A percentile compares a stretch with the other conserved stretches of the same genome.
Conservation (phyloP, 805 yeast species). For the Candida koratica region DNA sequence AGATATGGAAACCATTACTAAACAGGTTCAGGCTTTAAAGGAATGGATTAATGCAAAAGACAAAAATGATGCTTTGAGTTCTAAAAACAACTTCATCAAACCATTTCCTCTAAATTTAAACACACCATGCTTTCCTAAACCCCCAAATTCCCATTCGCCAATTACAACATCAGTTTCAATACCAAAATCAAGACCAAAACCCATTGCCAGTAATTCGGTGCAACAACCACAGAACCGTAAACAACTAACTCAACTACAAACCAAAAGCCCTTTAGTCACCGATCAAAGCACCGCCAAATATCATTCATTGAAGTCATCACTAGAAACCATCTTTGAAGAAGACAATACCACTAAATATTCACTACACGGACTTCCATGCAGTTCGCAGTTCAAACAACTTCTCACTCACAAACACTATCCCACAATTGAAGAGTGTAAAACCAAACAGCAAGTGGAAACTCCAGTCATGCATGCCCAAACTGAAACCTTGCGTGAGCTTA, state of each 20-base stretch:
- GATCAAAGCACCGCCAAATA: not conserved
- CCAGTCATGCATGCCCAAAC: slow-evolving; percentile 1
- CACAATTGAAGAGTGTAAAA: slow-evolving; percentile 3
- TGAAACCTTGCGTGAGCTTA: not conserved
- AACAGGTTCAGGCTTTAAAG: not conserved
- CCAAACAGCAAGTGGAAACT: not conserved
- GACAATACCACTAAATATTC: slow-evolving; percentile 6
- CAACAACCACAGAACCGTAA: not conserved
- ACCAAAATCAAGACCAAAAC: not conserved
- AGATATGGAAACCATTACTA: slow-evolving; percentile 1
- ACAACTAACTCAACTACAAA: not conserved
- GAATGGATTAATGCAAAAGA: not conserved
- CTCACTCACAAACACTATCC: slow-evolving; percentile 5
- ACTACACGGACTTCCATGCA: slow-evolving; percentile 8
- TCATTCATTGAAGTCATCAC: slow-evolving; percentile 2
- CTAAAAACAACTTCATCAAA: not conserved
- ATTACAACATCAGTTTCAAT: not conserved
- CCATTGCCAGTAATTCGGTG: not conserved
- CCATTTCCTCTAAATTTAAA: slow-evolving; percentile 5
- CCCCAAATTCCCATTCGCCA: not conserved
- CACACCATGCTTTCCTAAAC: not conserved
- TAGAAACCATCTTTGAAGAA: slow-evolving; percentile 8
- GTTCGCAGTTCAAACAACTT: slow-evolving; percentile 8
- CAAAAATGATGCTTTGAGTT: not conserved
- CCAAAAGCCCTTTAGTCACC: not conserved